Base-by-base conservation (phyloP, 2,329 filamentous ascomycete species). In the Dactylonectria macrodidyma region DNA sequence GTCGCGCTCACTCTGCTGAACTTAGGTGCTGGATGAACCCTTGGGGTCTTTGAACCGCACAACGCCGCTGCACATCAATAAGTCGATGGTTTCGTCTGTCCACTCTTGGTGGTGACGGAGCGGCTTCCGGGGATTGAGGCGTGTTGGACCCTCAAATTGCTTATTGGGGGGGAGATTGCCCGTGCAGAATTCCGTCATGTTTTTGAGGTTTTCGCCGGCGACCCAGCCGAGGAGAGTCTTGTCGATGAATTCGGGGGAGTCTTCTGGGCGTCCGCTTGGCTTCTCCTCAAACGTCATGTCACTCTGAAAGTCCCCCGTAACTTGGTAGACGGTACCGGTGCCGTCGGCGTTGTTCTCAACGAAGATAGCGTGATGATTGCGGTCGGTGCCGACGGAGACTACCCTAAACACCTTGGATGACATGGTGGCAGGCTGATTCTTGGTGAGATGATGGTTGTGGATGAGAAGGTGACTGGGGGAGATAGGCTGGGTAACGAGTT, bases 141-240 rank as follows among this genome's bases (percentile, higher is more conserved):
- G 33, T 44, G 16, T 65, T 8, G 62, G 62, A 16, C 62, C 62
- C 48, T 55, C 33, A 26, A 59, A 59, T 24, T 65, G 56, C 62
- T 59, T 65, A 16, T 57, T 41, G 3, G 48, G 62, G 14, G 62
- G 41, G 50, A 38, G 56, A 14, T 22, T 65, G 14, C 14, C 24
- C 44, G 36, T 26, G 36, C 47, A 59, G 26, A 47, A 34, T 47
- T 22, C 16, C 24, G 12, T 34, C 51, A 44, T 44, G n/a, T 8
- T 10, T 22, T 52, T 26, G 16, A 10, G 16, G 33, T 36, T 33
- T 3, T 14, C 6, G 22, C 30, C 51, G 30, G n/a, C 30, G 19
- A 19, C n/a, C 50, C 30, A 34, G 50, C 33, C 46, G 19, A 52
- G 26, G 24, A 44, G 8, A 16, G 41, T 44, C 41, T 44, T 44